Percentiles rank a stretch among this genome's conserved stretches.
Conservation (phyloP, 257 asterid genomes). For the Eustoma russellianum region DNA sequence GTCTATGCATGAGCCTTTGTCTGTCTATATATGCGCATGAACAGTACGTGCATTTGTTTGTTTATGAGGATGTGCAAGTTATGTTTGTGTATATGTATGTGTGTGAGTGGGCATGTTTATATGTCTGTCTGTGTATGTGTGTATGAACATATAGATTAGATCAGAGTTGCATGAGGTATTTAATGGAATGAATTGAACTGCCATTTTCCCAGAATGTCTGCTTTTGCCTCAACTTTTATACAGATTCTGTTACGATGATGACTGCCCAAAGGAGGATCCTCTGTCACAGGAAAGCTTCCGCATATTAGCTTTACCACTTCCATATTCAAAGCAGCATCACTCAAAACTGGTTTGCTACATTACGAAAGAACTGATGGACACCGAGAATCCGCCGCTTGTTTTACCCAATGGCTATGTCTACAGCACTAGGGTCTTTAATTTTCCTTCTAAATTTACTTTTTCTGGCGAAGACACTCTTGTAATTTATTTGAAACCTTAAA, state of each 20-base stretch:
- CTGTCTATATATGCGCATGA: no score
- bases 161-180: no score
- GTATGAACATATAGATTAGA: no score
- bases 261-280: slow-evolving; percentile 97
- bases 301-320: slow-evolving; percentile 72
- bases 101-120: not conserved
- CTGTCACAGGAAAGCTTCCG: slow-evolving; percentile 95
- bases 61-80: no score
- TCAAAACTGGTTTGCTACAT: slow-evolving; percentile 92
- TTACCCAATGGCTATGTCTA: slow-evolving; percentile 95
- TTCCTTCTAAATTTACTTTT: not conserved
- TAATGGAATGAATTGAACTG: not conserved
- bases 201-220: slow-evolving; percentile 5
- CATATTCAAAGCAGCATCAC: slow-evolving; percentile 96
- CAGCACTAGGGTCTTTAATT: slow-evolving; percentile 71
- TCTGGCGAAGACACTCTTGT: not conserved
- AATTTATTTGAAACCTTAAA: not conserved
- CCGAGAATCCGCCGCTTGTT: slow-evolving; percentile 96
- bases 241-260: slow-evolving; percentile 89
- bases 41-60: no score
- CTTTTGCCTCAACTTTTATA: slow-evolving; percentile 43
- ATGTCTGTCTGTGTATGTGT: not conserved
- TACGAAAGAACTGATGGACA: slow-evolving; percentile 87
- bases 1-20: no score
- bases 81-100: no score